Evolutionary conservation across 176 grass and related monocot species (phyloP).

Genomic region (sorghum (Sorghum bicolor)): DNA sequence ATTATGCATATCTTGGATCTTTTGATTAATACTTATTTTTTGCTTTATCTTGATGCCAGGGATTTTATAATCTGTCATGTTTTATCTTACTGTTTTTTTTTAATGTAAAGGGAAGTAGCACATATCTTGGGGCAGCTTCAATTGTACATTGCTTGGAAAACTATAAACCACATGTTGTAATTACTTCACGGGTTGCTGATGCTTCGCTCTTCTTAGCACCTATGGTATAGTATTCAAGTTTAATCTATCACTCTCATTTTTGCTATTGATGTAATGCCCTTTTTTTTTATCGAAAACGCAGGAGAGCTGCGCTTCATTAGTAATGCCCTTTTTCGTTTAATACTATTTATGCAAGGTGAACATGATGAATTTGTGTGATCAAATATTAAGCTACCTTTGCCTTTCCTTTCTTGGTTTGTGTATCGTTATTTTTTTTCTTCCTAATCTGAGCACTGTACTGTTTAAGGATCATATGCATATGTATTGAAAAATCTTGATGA

Average conservation of each 20-base stretch:
- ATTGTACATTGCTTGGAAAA: slow-evolving; percentile 85
- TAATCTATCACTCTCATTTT: background rate
- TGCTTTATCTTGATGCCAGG: background rate
- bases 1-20: background rate
- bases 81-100: slow-evolving; percentile 4
- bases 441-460: background rate
- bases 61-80: background rate
- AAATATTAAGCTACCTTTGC: background rate
- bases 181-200: slow-evolving; percentile 97
- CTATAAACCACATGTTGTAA: slow-evolving; percentile 75
- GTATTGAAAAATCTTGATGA: background rate
- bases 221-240: slow-evolving; percentile 51
- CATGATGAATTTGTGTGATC: background rate
- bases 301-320: no score
- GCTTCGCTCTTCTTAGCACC: slow-evolving; percentile 92
- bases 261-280: background rate
- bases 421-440: background rate
- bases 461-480: background rate
- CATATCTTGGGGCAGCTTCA: slow-evolving; percentile 80
- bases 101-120: slow-evolving; percentile 63
- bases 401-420: background rate
- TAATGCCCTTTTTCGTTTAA: background rate
- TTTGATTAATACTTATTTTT: slow-evolving; percentile 6
- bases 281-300: no score
- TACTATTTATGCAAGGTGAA: background rate